Evolutionary conservation across 129 eudicot genomes (phyloP), one percentile per base, ranked within the genome.

Genomic region (Flaveria ramosissima): DNA sequence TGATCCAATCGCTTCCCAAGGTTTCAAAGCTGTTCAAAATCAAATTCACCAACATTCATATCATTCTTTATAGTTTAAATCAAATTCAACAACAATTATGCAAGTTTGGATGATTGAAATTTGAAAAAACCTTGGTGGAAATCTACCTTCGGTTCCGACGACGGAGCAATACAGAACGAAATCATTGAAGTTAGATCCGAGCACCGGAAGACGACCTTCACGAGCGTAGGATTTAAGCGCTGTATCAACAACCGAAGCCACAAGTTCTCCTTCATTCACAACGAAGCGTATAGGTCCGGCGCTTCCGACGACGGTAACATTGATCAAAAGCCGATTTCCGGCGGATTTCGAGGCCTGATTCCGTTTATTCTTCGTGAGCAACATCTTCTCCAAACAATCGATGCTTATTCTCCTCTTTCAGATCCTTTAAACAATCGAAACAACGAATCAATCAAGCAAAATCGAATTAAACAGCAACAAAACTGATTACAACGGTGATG

Each of bases 261-360:
- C 98, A 1, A 85, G 74, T 72, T 83, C 92, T 15, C 30, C 84
- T 50, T 92, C 98, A 20, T 83, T 86, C 41, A 92, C 96, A 63
- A 92, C 96, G 32, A 92, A 92, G 3, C 98, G 85, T 30, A 92
- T 83, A 24, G 96, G 98, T 0, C 96, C 98, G 0, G 98, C 88
- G 67, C 97, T 90, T 7, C 97, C 98, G 0, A 90, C 76, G 3
- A 93, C 92, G 8, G 90, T 93, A 3, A 93, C 78, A 68, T 86
- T 90, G 20, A 93, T 81, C 84, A 93, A 51, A 4, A 93, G 17
- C 50, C 98, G 79, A 77, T 84, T 86, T 0, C 92, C 97, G 78
- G 77, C 77, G 4, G 75, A 85, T 81, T 86, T 86, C 17, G 48
- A 69, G 32, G 81, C 72, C 79, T 87, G 91, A 74, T 73, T 84